Evolutionary conservation across 2,329 filamentous ascomycete genomes (phyloP).

Genomic region (Hypomyces rosellus): DNA sequence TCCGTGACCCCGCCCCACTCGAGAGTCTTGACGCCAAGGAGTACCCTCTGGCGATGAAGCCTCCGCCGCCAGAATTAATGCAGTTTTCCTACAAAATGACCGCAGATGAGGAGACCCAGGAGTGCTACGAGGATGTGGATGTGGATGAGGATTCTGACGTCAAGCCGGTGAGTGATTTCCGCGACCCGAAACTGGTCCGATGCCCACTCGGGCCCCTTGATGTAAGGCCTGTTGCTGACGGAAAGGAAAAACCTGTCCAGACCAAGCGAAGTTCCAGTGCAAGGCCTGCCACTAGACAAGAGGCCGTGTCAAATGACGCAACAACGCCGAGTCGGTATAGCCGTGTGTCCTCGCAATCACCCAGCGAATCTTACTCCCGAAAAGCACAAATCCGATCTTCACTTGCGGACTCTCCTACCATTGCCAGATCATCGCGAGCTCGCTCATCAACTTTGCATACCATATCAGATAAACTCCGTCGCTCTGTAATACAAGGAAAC

Average conservation of each 20-base stretch:
- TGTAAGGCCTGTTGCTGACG: constrained; percentile 3
- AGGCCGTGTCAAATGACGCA: constrained; percentile 19
- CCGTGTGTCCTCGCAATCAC: constrained; percentile 28
- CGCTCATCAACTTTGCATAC: constrained; percentile 24
- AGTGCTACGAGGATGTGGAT: constrained; percentile 17
- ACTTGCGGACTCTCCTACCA: constrained; percentile 23
- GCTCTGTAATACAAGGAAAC: constrained; percentile 25
- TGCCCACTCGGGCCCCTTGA: neutral
- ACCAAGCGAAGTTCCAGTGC: constrained; percentile 16
- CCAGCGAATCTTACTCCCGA: constrained; percentile 27
- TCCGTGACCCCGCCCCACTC: constrained; percentile 65
- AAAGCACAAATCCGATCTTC: constrained; percentile 24
- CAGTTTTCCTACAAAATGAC: constrained; percentile 64
- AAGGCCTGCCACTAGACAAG: constrained; percentile 21
- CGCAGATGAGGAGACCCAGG: constrained; percentile 21
- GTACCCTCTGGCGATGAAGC: constrained; percentile 78
- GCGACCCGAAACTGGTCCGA: neutral
- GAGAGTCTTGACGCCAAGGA: constrained; percentile 75
- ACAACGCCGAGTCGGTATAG: constrained; percentile 21
- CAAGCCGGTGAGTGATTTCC: constrained; percentile 16
- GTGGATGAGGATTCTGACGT: constrained; percentile 3
- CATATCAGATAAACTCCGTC: constrained; percentile 30
- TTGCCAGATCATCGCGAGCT: constrained; percentile 18
- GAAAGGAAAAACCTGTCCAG: constrained; percentile 7
- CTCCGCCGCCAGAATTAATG: constrained; percentile 72